Base-by-base conservation (phyloP, 257 asterid species). In the Echium plantagineum region DNA sequence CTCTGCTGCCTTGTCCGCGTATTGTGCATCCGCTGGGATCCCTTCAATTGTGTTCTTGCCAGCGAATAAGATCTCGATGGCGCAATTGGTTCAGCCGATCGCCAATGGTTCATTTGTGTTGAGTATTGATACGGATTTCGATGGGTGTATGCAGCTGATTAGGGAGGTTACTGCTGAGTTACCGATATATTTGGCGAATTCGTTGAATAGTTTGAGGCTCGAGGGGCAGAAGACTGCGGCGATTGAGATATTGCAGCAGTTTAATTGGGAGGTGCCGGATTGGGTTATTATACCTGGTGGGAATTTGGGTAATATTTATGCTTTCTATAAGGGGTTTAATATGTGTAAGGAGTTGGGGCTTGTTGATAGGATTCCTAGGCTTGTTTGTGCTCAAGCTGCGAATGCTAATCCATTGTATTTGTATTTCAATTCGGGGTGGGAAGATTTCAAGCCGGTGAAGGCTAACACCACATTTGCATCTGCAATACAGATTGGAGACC, bases 211-310 rank as follows among this genome's bases (percentile, higher is more conserved):
- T 52, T 72, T 88, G 75, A 66, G 96, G 64, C 59, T 88, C 22
- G 96, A 88, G 66, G 96, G 96, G 57, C 96, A 88, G 72, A 88
- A 88, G 58, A 88, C 96, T 0, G 95, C 95, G 0, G 96, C 96
- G 0, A 85, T 88, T 26, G 96, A 88, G 70, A 88, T 87, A 6
- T 32, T 87, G 47, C 94, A 87, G 83, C 96, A 87, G 63, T 87
- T 87, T 51, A 89, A 87, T 74, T 87, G 96, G 96, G 73, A 87
- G 52, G 96, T 87, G 1, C 96, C 96, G 0, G 96, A 87, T 58
- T 87, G 96, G 96, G 96, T 87, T 62, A 85, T 87, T 28, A 86
- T 87, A 51, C 96, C 96, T 0, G 96, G 96, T 56, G 96, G 96
- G 24, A 87, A 87, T 53, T 75, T 87, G 30, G 96, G 96, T 7